Conservation (phyloP, 2,329 filamentous ascomycete genomes). For the Coniochaeta sp. region DNA sequence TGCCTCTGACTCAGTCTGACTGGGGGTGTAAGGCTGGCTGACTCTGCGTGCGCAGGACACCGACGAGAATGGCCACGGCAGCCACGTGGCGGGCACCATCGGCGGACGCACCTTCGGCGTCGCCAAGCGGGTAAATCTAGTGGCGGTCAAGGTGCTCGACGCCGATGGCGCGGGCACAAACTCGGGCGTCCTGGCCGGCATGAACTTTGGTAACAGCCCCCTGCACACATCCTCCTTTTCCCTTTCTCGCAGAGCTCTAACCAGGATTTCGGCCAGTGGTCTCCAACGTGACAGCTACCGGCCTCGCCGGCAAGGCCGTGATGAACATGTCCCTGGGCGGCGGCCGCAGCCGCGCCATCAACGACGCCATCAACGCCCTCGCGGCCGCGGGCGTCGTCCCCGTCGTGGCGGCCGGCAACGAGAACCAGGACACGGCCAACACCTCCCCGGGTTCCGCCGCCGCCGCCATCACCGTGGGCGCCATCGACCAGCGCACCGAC, state of each 20-base stretch:
- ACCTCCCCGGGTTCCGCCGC: slow-evolving; percentile 47
- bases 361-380: slow-evolving; percentile 45
- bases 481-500: slow-evolving; percentile 45
- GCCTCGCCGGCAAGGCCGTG: slow-evolving; percentile 43
- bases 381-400: slow-evolving; percentile 44
- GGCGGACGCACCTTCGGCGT: slow-evolving; percentile 55
- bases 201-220: slow-evolving; percentile 41
- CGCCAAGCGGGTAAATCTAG: slow-evolving; percentile 46
- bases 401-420: slow-evolving; percentile 55
- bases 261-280: slow-evolving; percentile 24
- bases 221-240: background rate
- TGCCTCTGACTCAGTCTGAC: background rate
- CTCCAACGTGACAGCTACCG: slow-evolving; percentile 33
- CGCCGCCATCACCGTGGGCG: slow-evolving; percentile 53
- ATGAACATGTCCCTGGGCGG: slow-evolving; percentile 60
- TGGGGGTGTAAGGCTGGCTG: background rate
- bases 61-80: slow-evolving; percentile 57
- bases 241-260: background rate
- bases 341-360: slow-evolving; percentile 38
- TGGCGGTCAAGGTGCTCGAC: slow-evolving; percentile 57
- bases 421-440: slow-evolving; percentile 41
- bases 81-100: slow-evolving; percentile 56
- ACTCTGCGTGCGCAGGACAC: slow-evolving; percentile 28
- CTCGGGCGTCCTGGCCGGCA: slow-evolving; percentile 48
- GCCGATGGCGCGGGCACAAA: slow-evolving; percentile 38